Conservation (phyloP, 1,284 basidiomycete genomes). For the Coniferiporia sulphurascens region DNA sequence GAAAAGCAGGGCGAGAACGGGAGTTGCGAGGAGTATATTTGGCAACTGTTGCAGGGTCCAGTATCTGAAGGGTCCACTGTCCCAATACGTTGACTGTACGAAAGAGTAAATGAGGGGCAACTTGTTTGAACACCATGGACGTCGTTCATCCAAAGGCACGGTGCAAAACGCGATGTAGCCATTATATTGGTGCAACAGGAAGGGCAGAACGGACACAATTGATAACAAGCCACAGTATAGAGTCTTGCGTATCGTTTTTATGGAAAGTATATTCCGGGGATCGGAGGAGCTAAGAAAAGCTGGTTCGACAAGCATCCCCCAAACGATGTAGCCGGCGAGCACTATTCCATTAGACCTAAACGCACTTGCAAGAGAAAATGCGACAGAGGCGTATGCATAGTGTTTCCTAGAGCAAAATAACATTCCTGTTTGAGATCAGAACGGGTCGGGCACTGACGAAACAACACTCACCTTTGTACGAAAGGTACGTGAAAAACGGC, state of each 20-base stretch:
- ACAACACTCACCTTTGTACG: conserved; percentile 58
- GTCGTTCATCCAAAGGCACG: conserved; percentile 8
- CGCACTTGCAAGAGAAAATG: conserved; percentile 59
- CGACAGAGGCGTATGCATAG: conserved; percentile 52
- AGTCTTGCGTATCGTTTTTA: conserved; percentile 20
- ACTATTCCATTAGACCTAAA: conserved; percentile 86
- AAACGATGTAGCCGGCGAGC: conserved; percentile 69
- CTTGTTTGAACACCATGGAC: conserved; percentile 61
- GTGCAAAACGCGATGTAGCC: conserved; percentile 68
- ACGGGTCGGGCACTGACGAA: neutral
- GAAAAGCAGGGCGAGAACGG: conserved; percentile 57
- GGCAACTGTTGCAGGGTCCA: conserved; percentile 83
- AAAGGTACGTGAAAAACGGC: conserved; percentile 77
- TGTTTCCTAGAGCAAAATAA: conserved; percentile 44
- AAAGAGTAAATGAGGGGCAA: conserved; percentile 78
- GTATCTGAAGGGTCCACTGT: conserved; percentile 80
- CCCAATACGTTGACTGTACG: conserved; percentile 86
- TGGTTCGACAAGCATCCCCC: conserved; percentile 58
- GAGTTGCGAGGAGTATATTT: conserved; percentile 80
- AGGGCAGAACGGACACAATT: conserved; percentile 53
- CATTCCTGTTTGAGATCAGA: conserved; percentile 45
- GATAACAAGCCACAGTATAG: conserved; percentile 38
- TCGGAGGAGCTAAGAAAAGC: conserved; percentile 21
- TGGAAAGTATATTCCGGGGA: neutral
- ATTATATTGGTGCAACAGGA: conserved; percentile 62